These are phyloP conservation scores for Spathaspora sp. DNA, from an alignment of 805 yeast genomes.

Conservation along the genomic window DNA sequence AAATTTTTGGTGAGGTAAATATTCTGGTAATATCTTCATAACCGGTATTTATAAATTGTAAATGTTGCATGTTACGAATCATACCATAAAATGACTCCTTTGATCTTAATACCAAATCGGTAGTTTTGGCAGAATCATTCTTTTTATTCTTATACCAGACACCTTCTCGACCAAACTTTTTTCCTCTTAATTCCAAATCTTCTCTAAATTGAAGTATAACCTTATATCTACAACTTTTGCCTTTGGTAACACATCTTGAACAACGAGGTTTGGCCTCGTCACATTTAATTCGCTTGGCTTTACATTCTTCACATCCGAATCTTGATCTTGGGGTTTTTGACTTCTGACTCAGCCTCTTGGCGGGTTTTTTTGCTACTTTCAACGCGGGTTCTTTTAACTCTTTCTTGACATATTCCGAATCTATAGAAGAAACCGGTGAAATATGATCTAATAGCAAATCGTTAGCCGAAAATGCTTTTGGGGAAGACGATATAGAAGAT, in stretches of 20 bases:
- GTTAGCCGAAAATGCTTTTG: not conserved
- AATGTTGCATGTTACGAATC: conserved; percentile 10
- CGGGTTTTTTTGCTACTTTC: not conserved
- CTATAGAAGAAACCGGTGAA: not conserved
- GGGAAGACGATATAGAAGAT: conserved; percentile 3
- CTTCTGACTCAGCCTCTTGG: conserved; percentile 2
- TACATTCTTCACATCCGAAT: conserved; percentile 22
- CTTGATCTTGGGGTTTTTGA: conserved; percentile 14
- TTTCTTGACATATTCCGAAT: not conserved
- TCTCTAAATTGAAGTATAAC: conserved; percentile 21
- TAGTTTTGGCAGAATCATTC: conserved; percentile 5
- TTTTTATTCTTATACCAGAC: conserved; percentile 17
- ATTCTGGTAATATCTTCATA: conserved; percentile 11
- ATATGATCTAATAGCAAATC: conserved; percentile 2
- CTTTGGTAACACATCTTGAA: conserved; percentile 14
- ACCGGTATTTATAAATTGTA: conserved; percentile 17
- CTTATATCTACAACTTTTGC: conserved; percentile 16
- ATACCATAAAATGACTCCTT: conserved; percentile 11
- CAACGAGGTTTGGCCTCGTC: conserved; percentile 25
- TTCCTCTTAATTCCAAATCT: conserved; percentile 21
- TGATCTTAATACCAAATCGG: conserved; percentile 11
- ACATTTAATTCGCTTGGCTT: conserved; percentile 19
- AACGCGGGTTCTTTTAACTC: not conserved
- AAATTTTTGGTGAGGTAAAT: not conserved
- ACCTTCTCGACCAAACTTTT: conserved; percentile 25